These are phyloP conservation scores for Trichoderma pleuroti DNA, from an alignment of 2,329 filamentous ascomycete species.

Conservation along the genomic window DNA sequence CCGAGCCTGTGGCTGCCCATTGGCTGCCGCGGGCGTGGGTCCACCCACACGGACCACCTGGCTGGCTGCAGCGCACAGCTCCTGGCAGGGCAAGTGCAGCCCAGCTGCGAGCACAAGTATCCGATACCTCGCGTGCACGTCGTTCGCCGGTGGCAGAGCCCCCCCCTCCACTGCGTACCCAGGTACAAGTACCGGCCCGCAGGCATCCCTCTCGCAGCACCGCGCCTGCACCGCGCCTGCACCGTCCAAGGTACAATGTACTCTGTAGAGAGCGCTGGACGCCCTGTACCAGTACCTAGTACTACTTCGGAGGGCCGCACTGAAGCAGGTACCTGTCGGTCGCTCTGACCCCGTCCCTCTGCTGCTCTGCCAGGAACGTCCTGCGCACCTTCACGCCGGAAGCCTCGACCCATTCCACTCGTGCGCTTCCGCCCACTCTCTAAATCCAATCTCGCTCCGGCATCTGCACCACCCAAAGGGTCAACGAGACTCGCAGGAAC, in stretches of 20 bases:
- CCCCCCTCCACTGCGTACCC: background rate
- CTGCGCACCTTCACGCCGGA: slow-evolving; percentile 26
- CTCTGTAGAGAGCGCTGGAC: background rate
- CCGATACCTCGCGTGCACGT: background rate
- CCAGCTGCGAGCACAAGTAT: background rate
- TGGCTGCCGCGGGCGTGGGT: background rate
- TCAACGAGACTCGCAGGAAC: slow-evolving; percentile 12
- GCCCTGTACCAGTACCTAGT: background rate
- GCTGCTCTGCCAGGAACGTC: slow-evolving; percentile 24
- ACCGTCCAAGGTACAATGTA: background rate
- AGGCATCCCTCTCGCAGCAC: background rate
- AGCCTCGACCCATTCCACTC: slow-evolving; percentile 28
- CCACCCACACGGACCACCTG: slow-evolving; percentile 14
- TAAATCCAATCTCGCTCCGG: slow-evolving; percentile 22
- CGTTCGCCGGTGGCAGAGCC: background rate
- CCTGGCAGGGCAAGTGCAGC: slow-evolving; percentile 13
- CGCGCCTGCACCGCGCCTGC: background rate
- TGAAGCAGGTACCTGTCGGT: background rate
- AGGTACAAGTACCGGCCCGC: background rate
- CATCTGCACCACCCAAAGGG: slow-evolving; percentile 24
- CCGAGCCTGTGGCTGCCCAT: background rate
- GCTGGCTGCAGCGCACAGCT: slow-evolving; percentile 19
- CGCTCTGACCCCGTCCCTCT: background rate
- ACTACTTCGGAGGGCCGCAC: background rate
- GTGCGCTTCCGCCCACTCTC: slow-evolving; percentile 22